These are phyloP conservation scores for Cryptosporidium ryanae DNA, from an alignment of 169 alveolate genomes.

Conservation along the genomic window DNA sequence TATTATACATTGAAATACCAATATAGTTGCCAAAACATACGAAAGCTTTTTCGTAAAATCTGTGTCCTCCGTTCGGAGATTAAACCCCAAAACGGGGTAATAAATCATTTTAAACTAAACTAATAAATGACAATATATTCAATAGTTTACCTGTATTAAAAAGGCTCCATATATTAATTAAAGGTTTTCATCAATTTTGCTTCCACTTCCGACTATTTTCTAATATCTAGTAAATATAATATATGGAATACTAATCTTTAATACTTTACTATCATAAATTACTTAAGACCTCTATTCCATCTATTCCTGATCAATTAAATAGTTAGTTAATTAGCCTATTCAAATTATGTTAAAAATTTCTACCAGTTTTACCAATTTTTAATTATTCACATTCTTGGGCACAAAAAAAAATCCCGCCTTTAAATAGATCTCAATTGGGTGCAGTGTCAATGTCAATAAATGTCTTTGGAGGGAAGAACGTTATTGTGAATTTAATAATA, in stretches of 20 bases:
- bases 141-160: background rate
- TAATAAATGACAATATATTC: background rate
- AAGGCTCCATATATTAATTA: no score
- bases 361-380: no score
- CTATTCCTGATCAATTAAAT: no score
- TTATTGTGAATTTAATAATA: no score
- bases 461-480: background rate
- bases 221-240: background rate
- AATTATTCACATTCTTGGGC: no score
- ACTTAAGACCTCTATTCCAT: no score
- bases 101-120: slow-evolving; percentile 10
- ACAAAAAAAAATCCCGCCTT: slow-evolving; percentile 29
- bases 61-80: slow-evolving; percentile 62
- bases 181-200: no score
- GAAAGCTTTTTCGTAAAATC: slow-evolving; percentile 34
- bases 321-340: no score
- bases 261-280: no score
- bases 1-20: slow-evolving; percentile 30
- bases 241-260: background rate
- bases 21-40: slow-evolving; percentile 27
- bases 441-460: slow-evolving; percentile 12
- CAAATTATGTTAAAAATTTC: no score
- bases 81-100: slow-evolving; percentile 39
- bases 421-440: slow-evolving; percentile 50
- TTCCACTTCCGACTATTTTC: no score